Evolutionary conservation across 805 yeast genomes (phyloP).

Genomic region (Candida nitratophila): DNA sequence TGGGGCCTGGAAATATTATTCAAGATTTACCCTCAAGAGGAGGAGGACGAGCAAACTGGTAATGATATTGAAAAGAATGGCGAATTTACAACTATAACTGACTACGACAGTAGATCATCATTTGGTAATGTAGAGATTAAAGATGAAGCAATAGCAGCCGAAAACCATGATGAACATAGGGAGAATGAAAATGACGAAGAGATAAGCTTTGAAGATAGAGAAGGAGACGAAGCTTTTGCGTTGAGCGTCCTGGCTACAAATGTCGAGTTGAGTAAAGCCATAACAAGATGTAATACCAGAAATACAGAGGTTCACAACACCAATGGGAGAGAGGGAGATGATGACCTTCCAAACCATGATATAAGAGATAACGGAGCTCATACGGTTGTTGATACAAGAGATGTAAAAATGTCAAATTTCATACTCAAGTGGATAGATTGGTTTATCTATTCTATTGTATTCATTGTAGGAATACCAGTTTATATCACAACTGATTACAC

Average conservation of each 20-base stretch:
- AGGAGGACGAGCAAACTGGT: constrained; percentile 14
- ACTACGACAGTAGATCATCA: no score
- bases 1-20: constrained; percentile 31
- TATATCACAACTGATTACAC: constrained; percentile 52
- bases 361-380: background rate
- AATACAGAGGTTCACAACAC: background rate
- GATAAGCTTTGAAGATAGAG: background rate
- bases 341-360: no score
- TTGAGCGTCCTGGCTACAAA: constrained; percentile 15
- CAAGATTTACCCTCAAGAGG: constrained; percentile 15
- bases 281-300: constrained; percentile 2
- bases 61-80: constrained; percentile 2
- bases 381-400: background rate
- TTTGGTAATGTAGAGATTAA: no score
- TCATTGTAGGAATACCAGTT: constrained; percentile 51
- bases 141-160: no score
- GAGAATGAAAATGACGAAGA: constrained; percentile 1
- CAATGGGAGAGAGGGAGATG: no score
- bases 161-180: no score
- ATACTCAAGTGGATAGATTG: constrained; percentile 45
- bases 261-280: constrained; percentile 9
- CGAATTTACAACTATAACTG: background rate
- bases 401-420: constrained; percentile 2
- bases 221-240: constrained; percentile 24
- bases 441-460: constrained; percentile 38